Conservation (phyloP, 768 basidiomycete genomes). For the Dacryopinax primogenitus region DNA sequence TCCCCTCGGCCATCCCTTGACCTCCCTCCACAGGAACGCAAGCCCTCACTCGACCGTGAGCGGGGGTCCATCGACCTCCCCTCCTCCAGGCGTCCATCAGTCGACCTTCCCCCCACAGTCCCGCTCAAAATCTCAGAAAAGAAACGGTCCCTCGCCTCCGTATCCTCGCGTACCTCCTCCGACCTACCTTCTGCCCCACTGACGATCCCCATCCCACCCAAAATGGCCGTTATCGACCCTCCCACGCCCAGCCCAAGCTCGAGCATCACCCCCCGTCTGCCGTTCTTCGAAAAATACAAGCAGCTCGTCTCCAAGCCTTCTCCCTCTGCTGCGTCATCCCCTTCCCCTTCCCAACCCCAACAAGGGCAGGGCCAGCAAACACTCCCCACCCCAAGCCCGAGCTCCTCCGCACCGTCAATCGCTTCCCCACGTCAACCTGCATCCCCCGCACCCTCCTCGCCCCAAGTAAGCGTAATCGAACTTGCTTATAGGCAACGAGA, state of each 20-base stretch:
- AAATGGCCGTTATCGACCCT: neutral
- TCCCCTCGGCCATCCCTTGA: neutral
- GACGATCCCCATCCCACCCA: neutral
- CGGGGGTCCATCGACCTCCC: neutral
- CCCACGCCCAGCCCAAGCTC: neutral
- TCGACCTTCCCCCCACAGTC: neutral
- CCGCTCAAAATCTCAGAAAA: conserved; percentile 1
- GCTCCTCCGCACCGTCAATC: neutral
- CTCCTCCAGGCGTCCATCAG: neutral
- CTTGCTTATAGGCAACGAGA: neutral
- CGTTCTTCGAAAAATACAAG: conserved; percentile 42
- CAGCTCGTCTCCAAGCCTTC: neutral
- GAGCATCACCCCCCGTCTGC: conserved; percentile 29
- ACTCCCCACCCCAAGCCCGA: neutral
- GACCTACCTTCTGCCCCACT: neutral
- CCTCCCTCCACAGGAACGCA: neutral
- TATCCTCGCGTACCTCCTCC: neutral
- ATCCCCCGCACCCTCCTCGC: neutral
- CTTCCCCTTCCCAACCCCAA: neutral
- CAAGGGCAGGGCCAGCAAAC: neutral
- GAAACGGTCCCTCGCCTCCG: conserved; percentile 3
- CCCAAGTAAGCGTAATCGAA: neutral
- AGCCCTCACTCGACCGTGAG: neutral
- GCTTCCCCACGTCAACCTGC: neutral
- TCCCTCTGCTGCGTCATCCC: neutral